A percentile compares a stretch with the other conserved stretches of the same genome.
Conservation (phyloP, 2,329 filamentous ascomycete species). For the Calonectria montana region DNA sequence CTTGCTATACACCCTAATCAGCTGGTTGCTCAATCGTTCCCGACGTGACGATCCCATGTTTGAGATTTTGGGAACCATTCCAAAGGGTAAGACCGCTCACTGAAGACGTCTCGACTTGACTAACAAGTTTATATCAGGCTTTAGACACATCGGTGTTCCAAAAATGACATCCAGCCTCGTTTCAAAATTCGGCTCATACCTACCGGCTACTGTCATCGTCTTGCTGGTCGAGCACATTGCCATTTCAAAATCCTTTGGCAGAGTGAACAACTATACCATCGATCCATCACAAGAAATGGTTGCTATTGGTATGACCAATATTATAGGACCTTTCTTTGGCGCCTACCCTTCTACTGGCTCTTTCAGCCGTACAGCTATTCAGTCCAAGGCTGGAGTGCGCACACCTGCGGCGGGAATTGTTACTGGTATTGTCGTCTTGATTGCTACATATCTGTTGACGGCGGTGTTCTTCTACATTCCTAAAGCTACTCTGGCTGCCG, state of each 20-base stretch:
- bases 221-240: constrained; percentile 96
- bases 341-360: constrained; percentile 94
- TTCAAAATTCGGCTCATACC: constrained; percentile 73
- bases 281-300: constrained; percentile 96
- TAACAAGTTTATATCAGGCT: constrained; percentile 61
- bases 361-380: constrained; percentile 96
- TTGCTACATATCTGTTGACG: constrained; percentile 90
- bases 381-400: constrained; percentile 94
- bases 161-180: constrained; percentile 75
- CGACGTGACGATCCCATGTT: constrained; percentile 74
- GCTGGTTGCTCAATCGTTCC: constrained; percentile 83
- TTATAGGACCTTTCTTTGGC: constrained; percentile 91
- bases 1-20: constrained; percentile 90
- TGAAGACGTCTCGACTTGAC: not conserved
- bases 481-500: constrained; percentile 80
- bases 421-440: constrained; percentile 84
- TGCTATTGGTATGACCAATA: constrained; percentile 90
- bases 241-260: constrained; percentile 95
- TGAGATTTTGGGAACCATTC: constrained; percentile 79
- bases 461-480: constrained; percentile 96
- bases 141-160: constrained; percentile 82
- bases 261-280: constrained; percentile 96
- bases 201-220: constrained; percentile 92
- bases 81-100: constrained; percentile 64
- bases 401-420: constrained; percentile 92